These are phyloP conservation scores for Acidiella bohemica DNA, from an alignment of 495 filamentous ascomycete species.

Conservation along the genomic window DNA sequence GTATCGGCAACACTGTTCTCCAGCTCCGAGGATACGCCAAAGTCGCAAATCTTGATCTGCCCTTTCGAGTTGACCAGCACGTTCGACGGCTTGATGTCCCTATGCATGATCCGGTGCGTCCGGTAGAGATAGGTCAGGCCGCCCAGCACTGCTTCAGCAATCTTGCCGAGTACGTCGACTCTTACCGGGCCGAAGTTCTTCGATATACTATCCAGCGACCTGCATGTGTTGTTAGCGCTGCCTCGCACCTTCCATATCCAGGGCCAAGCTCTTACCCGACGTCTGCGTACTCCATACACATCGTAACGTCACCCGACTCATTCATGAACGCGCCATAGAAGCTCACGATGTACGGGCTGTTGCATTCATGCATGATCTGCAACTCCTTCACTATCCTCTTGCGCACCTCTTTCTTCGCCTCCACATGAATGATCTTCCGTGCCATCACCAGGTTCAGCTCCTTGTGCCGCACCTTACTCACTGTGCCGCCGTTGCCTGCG, in stretches of 20 bases:
- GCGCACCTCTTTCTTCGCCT: slow-evolving; percentile 89
- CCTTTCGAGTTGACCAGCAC: slow-evolving; percentile 88
- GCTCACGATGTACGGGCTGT: slow-evolving; percentile 87
- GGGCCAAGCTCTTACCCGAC: slow-evolving; percentile 59
- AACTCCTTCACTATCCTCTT: slow-evolving; percentile 93
- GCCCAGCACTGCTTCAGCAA: slow-evolving; percentile 89
- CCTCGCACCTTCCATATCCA: neutral
- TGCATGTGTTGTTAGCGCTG: slow-evolving; percentile 24
- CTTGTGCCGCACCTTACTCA: slow-evolving; percentile 92
- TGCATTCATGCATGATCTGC: slow-evolving; percentile 96
- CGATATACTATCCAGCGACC: slow-evolving; percentile 87
- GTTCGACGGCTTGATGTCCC: slow-evolving; percentile 97
- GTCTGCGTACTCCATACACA: slow-evolving; percentile 99
- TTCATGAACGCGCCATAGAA: slow-evolving; percentile 97
- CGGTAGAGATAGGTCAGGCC: slow-evolving; percentile 91
- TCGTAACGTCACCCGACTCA: slow-evolving; percentile 86
- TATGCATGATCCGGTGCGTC: slow-evolving; percentile 91
- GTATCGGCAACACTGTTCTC: slow-evolving; percentile 96
- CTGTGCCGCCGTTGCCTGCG: slow-evolving; percentile 90
- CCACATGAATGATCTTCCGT: slow-evolving; percentile 96
- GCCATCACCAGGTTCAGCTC: slow-evolving; percentile 95
- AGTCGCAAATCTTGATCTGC: slow-evolving; percentile 94
- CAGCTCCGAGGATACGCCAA: slow-evolving; percentile 90
- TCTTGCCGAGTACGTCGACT: slow-evolving; percentile 98
- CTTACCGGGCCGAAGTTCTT: slow-evolving; percentile 88